phyloP scores from a whole-genome alignment of 176 grass and related monocot genomes.

The Alloteropsis semialata region DNA sequence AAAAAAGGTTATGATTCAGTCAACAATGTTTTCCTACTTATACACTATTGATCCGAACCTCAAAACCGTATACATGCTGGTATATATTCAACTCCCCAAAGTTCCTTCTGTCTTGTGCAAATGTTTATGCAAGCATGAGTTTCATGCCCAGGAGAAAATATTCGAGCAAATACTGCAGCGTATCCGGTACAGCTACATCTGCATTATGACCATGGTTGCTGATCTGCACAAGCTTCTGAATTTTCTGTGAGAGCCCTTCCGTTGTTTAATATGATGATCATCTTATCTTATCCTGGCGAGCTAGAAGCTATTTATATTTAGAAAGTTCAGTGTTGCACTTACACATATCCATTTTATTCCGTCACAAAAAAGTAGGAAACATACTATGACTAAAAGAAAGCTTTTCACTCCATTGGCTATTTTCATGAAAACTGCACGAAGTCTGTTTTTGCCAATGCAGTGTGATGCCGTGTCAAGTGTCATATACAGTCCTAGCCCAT shows the following conservation, averaged over 20 bases:
- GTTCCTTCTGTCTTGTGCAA: not conserved
- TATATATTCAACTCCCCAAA: conserved; percentile 17
- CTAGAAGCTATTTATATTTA: not conserved
- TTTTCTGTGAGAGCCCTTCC: not conserved
- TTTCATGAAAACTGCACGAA: no score
- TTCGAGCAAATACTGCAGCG: not conserved
- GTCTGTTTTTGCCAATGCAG: no score
- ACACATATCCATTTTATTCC: not conserved
- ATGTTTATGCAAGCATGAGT: not conserved
- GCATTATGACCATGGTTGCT: conserved; percentile 16
- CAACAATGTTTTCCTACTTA: not conserved
- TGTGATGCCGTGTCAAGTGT: not conserved
- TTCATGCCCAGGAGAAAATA: not conserved
- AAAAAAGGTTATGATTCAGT: not conserved
- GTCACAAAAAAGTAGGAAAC: not conserved
- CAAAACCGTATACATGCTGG: not conserved
- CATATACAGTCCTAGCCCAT: not conserved
- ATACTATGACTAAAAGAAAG: no score
- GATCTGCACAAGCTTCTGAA: not conserved
- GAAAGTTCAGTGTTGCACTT: not conserved
- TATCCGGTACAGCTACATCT: conserved; percentile 7
- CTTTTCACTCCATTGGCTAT: no score
- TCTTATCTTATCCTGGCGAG: not conserved
- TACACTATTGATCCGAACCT: not conserved
- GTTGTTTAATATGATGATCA: conserved; percentile 6